These are phyloP conservation scores for Juglanconis oblonga DNA, from an alignment of 2,329 filamentous ascomycete species.

Conservation along the genomic window DNA sequence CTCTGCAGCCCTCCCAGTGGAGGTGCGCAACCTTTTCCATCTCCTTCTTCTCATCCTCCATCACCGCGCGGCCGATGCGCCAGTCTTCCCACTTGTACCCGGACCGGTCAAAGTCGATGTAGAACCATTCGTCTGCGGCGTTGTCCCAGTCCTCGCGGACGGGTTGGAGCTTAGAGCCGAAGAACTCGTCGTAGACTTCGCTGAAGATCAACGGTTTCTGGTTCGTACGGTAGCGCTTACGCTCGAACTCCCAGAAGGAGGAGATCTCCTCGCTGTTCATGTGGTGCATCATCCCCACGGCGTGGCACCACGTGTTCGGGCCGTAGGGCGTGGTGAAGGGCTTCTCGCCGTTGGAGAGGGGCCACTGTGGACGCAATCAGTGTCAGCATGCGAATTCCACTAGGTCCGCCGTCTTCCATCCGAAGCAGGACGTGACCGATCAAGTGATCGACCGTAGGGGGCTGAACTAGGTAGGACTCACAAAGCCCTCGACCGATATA, in stretches of 20 bases:
- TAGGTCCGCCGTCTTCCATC: too few species aligned
- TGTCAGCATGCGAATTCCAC: not conserved
- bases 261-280: constrained; percentile 48
- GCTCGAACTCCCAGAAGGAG: constrained; percentile 50
- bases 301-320: constrained; percentile 51
- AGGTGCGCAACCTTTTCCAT: constrained; percentile 40
- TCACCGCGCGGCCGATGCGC: constrained; percentile 31
- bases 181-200: constrained; percentile 47
- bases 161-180: constrained; percentile 36
- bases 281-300: constrained; percentile 56
- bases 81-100: constrained; percentile 28
- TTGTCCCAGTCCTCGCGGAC: constrained; percentile 53
- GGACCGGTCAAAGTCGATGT: constrained; percentile 31
- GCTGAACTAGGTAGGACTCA: constrained; percentile 29
- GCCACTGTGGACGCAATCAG: constrained; percentile 35
- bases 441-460: not conserved
- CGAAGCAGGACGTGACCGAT: not conserved
- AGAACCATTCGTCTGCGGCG: constrained; percentile 41
- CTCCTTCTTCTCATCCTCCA: constrained; percentile 29
- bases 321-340: constrained; percentile 47
- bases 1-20: constrained; percentile 40
- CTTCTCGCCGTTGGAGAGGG: constrained; percentile 55
- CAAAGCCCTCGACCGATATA: constrained; percentile 38
- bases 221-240: constrained; percentile 28
- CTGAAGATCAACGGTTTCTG: constrained; percentile 38